phyloP scores from a whole-genome alignment of 306 rosid genomes.

The Casuarina cunninghamiana region DNA sequence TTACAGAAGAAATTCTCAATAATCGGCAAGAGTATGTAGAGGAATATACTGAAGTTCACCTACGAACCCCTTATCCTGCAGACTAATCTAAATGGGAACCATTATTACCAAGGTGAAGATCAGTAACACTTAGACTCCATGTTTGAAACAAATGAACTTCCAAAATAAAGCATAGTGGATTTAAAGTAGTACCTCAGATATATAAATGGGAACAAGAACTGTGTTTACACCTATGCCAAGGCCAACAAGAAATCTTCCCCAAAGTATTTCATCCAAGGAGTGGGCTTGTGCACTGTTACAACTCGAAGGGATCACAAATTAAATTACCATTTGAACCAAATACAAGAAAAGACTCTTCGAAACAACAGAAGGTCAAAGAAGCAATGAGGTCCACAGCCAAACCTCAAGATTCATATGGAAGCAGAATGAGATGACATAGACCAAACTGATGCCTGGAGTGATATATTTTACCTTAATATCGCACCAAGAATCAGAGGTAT shows the following conservation, averaged over 20 bases:
- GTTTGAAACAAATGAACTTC: background rate
- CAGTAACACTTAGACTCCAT: background rate
- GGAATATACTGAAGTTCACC: background rate
- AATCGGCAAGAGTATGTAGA: background rate
- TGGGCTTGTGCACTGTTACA: conserved; percentile 76
- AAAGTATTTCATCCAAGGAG: conserved; percentile 69
- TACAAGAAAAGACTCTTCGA: background rate
- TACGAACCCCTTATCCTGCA: background rate
- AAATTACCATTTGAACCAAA: conserved; percentile 18
- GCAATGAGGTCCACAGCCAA: conserved; percentile 3
- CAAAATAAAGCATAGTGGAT: background rate
- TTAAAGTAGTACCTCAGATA: conserved; percentile 66
- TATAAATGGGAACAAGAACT: conserved; percentile 84
- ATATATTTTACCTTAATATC: conserved; percentile 54
- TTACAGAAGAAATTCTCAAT: background rate
- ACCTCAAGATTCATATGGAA: background rate
- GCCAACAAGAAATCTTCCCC: conserved; percentile 96
- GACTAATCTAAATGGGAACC: background rate
- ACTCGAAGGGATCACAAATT: conserved; percentile 26
- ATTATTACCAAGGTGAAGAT: background rate
- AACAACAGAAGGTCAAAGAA: conserved; percentile 8
- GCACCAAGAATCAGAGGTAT: conserved; percentile 87
- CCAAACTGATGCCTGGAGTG: background rate
- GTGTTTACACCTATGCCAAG: conserved; percentile 91
- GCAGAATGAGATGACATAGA: background rate